Evolutionary conservation across 495 filamentous ascomycete species (phyloP).

Genomic region (Aspergillus saccharolyticus): DNA sequence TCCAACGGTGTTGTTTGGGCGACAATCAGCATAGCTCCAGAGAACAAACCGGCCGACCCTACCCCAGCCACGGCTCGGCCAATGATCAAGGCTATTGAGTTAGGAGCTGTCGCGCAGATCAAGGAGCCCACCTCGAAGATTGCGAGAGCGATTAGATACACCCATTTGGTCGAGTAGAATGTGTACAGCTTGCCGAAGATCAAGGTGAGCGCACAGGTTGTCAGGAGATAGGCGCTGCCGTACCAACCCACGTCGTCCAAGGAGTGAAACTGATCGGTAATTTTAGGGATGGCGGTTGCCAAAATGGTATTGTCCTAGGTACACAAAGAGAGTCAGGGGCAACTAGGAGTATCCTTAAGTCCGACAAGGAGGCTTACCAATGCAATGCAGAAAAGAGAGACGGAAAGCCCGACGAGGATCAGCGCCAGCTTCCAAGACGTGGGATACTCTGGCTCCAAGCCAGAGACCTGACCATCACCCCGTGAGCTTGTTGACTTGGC

Average conservation of each 20-base stretch:
- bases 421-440: slow-evolving; percentile 44
- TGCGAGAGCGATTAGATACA: slow-evolving; percentile 63
- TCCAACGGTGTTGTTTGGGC: slow-evolving; percentile 67
- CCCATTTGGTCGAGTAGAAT: slow-evolving; percentile 69
- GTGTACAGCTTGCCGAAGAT: slow-evolving; percentile 76
- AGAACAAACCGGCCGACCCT: slow-evolving; percentile 79
- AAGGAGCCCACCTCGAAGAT: slow-evolving; percentile 87
- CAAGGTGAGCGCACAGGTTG: slow-evolving; percentile 65
- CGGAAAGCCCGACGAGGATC: slow-evolving; percentile 55
- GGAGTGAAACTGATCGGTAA: slow-evolving; percentile 73
- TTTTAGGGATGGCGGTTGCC: slow-evolving; percentile 77
- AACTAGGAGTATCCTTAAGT: background rate
- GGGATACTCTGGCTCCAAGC: slow-evolving; percentile 44
- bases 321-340: background rate
- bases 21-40: slow-evolving; percentile 76
- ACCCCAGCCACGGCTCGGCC: slow-evolving; percentile 82
- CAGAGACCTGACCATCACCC: slow-evolving; percentile 24
- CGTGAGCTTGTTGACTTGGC: slow-evolving; percentile 3
- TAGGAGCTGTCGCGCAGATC: slow-evolving; percentile 73
- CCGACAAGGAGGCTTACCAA: slow-evolving; percentile 38
- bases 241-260: slow-evolving; percentile 81
- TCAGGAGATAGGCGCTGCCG: slow-evolving; percentile 64
- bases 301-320: slow-evolving; percentile 69
- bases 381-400: slow-evolving; percentile 63
- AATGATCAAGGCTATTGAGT: slow-evolving; percentile 68